Evolutionary conservation across 2,329 filamentous ascomycete genomes (phyloP), one percentile per base, ranked within the genome.

Genomic region (Emericellopsis cladophorae): DNA sequence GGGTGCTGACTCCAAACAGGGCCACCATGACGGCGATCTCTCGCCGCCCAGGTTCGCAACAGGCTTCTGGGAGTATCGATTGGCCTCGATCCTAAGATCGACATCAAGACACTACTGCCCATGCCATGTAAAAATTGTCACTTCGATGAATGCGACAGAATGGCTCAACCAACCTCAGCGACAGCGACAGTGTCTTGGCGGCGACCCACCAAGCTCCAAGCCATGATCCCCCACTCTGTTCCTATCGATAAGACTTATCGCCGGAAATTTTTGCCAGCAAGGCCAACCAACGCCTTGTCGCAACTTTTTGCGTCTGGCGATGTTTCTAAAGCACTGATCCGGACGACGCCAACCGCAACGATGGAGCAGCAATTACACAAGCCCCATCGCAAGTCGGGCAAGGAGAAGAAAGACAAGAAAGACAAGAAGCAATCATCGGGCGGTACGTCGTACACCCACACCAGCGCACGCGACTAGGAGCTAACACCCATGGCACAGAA

Each of bases 341-440:
- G n/a, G 32, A 41, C 39, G 31, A 36, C 33, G 18, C 32, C 34
- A 37, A 33, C 40, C 26, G 18, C 58, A 59, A 72, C 48, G 51
- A 89, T 88, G 84, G 84, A 89, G 58, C 75, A 87, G 46, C 89
- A 95, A 67, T 62, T 73, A 36, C 88, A 96, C 56, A 80, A 86
- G 63, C 76, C 87, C 53, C 90, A 96, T 70, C 75, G 89, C 54
- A 80, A 85, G 55, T 68, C 80, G 24, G 95, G 95, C 64, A 85
- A 92, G 65, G 94, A 93, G 71, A 93, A 93, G 70, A 76, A 81
- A 60, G 54, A 62, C 54, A 46, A 57, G 49, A 64, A 66, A 37
- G 61, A 79, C 35, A 79, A 77, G 57, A 78, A 75, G 76, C 54
- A 44, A 61, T 56, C 24, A 18, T 37, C 42, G 37, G 6, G 7